A percentile compares a stretch with the other conserved stretches of the same genome.
Evolutionary conservation across 2,329 filamentous ascomycete genomes (phyloP).

Genomic region (Epichloe sibirici): DNA sequence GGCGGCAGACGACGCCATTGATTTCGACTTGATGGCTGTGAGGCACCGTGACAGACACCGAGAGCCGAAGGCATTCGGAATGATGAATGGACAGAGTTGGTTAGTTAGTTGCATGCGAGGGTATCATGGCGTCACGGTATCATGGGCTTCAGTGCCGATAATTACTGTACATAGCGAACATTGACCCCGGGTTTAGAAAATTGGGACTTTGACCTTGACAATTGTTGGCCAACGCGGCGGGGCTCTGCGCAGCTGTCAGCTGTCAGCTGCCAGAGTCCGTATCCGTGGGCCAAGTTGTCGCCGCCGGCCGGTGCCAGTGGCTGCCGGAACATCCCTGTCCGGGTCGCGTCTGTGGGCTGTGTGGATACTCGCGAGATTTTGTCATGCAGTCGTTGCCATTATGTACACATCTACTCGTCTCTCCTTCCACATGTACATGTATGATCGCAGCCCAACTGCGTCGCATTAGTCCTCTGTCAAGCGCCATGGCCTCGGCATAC

Average conservation of each 20-base stretch:
- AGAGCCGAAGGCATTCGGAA: not conserved
- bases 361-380: not conserved
- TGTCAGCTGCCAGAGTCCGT: not conserved
- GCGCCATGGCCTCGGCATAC: constrained; percentile 29
- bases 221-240: not conserved
- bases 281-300: not conserved
- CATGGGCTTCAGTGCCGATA: not conserved
- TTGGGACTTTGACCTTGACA: not conserved
- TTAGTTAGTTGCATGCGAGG: too few species aligned
- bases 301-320: not conserved
- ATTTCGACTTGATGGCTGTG: not conserved
- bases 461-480: constrained; percentile 12
- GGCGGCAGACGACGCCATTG: constrained; percentile 20
- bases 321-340: not conserved
- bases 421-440: constrained; percentile 10
- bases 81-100: not conserved
- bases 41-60: not conserved
- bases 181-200: too few species aligned
- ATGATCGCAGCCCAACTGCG: constrained; percentile 15
- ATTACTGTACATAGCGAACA: not conserved
- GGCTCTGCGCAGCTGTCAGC: not conserved
- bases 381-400: not conserved
- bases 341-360: not conserved
- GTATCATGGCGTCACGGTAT: too few species aligned
- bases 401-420: not conserved